phyloP scores from a whole-genome alignment of 129 eudicot genomes.

The Centrapalus pauciflorus region DNA sequence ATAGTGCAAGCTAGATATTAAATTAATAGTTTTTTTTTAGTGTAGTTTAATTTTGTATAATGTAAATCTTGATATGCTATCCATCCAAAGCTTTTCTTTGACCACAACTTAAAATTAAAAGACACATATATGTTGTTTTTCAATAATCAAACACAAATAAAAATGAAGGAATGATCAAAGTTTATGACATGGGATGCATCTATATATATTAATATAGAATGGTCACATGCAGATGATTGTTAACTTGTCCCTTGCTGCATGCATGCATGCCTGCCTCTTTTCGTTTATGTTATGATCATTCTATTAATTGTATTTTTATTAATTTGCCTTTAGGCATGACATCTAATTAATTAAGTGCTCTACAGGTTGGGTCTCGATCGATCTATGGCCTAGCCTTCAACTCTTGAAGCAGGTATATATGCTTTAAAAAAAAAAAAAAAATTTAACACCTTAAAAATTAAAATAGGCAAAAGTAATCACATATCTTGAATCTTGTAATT shows the following conservation, averaged over 20 bases:
- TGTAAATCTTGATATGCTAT: no score
- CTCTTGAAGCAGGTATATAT: background rate
- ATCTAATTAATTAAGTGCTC: background rate
- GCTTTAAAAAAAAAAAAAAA: background rate
- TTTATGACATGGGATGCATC: no score
- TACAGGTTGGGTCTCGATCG: constrained; percentile 1
- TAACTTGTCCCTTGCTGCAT: background rate
- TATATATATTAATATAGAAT: no score
- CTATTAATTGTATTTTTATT: background rate
- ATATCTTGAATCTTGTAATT: background rate
- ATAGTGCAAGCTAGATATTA: no score
- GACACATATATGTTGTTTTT: no score
- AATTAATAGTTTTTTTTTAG: no score
- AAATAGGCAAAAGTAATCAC: constrained; percentile 1
- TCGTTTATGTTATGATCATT: background rate
- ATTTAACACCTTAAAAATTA: background rate
- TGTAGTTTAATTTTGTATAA: no score
- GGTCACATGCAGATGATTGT: background rate
- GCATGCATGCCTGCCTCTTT: background rate
- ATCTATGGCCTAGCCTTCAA: background rate
- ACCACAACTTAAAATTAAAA: no score
- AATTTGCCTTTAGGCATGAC: background rate
- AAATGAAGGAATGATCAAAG: no score
- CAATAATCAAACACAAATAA: no score
- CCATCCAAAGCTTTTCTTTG: no score